Percentiles rank a stretch among this genome's conserved stretches.
phyloP scores from a whole-genome alignment of 441 rosid species.

The Adansonia gregorii region DNA sequence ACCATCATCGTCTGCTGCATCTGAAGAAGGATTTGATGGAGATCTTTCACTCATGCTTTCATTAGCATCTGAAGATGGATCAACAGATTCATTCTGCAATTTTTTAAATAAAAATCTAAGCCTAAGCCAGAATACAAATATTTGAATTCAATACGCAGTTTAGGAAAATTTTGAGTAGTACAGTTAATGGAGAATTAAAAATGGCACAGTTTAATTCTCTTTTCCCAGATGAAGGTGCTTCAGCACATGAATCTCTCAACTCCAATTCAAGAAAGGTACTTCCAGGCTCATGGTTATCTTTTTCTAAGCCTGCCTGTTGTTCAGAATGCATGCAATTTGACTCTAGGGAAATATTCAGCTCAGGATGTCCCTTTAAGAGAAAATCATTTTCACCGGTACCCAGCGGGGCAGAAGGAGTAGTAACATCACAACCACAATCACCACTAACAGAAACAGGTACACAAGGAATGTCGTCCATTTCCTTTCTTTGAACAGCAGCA shows the following conservation, averaged over 20 bases:
- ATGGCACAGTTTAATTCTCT: slow-evolving; percentile 39
- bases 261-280: slow-evolving; percentile 42
- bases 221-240: slow-evolving; percentile 46
- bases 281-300: slow-evolving; percentile 40
- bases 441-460: slow-evolving; percentile 42
- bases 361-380: slow-evolving; percentile 33
- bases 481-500: slow-evolving; percentile 39
- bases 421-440: slow-evolving; percentile 43
- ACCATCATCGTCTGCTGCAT: slow-evolving; percentile 53
- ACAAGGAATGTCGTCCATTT: slow-evolving; percentile 36
- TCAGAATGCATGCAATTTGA: slow-evolving; percentile 38
- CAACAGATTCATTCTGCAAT: slow-evolving; percentile 59
- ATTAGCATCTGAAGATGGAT: slow-evolving; percentile 55
- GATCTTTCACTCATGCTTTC: slow-evolving; percentile 55
- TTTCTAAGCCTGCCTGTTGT: slow-evolving; percentile 31
- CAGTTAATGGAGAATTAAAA: slow-evolving; percentile 57
- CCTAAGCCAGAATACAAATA: slow-evolving; percentile 19
- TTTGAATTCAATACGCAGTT: slow-evolving; percentile 25
- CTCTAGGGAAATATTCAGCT: slow-evolving; percentile 33
- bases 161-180: slow-evolving; percentile 39
- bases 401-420: slow-evolving; percentile 19
- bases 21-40: slow-evolving; percentile 58
- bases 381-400: slow-evolving; percentile 32
- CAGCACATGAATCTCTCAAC: slow-evolving; percentile 38
- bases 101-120: slow-evolving; percentile 19